phyloP scores from a whole-genome alignment of 768 basidiomycete species.

The Termitomyces bulborhizus region DNA sequence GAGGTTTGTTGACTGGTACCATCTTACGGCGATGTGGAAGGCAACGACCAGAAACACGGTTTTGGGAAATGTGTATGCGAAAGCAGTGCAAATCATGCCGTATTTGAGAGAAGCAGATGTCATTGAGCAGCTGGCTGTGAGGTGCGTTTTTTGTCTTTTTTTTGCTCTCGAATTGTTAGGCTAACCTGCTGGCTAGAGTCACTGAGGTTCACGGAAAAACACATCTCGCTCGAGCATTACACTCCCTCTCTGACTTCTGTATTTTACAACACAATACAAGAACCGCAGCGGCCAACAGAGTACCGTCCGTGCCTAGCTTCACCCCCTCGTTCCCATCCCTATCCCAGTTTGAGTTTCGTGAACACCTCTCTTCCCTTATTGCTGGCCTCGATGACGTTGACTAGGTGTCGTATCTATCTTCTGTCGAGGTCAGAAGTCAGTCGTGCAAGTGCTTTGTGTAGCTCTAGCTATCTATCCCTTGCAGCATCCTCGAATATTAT shows the following conservation, averaged over 20 bases:
- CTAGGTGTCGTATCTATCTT: conserved; percentile 10
- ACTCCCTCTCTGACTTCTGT: conserved; percentile 13
- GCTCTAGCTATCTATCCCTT: background rate
- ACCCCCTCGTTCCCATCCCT: background rate
- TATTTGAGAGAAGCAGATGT: conserved; percentile 46
- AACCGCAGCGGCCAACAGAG: conserved; percentile 22
- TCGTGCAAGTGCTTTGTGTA: background rate
- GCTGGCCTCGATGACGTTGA: conserved; percentile 27
- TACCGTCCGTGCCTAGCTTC: background rate
- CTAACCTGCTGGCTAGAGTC: conserved; percentile 23
- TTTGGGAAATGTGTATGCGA: conserved; percentile 35
- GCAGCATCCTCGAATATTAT: too few relatives aligned
- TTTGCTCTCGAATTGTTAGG: background rate
- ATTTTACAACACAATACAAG: too few relatives aligned
- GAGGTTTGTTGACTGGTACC: conserved; percentile 54
- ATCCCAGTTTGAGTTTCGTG: background rate
- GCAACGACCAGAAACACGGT: conserved; percentile 25
- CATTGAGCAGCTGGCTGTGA: conserved; percentile 47
- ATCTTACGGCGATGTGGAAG: conserved; percentile 29
- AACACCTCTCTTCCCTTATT: conserved; percentile 2
- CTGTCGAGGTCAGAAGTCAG: background rate
- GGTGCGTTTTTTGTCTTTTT: conserved; percentile 28
- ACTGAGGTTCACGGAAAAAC: conserved; percentile 48
- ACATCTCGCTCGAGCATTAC: conserved; percentile 47
- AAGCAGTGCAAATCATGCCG: conserved; percentile 49